A percentile compares a stretch with the other conserved stretches of the same genome.
phyloP scores from a whole-genome alignment of 768 basidiomycete genomes.

The Phanerochaete carnosa region DNA sequence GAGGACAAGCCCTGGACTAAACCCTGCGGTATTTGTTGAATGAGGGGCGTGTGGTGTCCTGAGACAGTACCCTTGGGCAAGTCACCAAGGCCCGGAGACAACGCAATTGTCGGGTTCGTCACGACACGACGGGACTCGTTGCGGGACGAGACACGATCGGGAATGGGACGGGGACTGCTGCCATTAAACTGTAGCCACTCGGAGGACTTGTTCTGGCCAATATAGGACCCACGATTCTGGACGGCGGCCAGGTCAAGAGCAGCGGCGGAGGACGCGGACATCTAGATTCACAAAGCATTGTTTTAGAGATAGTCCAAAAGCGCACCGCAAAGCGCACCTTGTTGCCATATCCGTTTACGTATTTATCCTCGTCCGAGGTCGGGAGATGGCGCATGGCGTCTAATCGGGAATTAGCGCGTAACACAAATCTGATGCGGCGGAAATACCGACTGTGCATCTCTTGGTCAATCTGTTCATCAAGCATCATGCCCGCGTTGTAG shows the following conservation, averaged over 20 bases:
- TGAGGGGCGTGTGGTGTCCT: conserved; percentile 59
- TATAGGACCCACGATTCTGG: conserved; percentile 63
- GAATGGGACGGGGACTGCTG: conserved; percentile 44
- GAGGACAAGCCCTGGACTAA: conserved; percentile 44
- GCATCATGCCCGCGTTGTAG: conserved; percentile 85
- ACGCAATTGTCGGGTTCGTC: conserved; percentile 68
- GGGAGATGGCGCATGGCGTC: conserved; percentile 88
- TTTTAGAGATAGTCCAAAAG: conserved; percentile 1
- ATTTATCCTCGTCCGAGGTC: conserved; percentile 90
- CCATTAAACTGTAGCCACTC: conserved; percentile 93
- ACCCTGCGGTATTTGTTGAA: conserved; percentile 60
- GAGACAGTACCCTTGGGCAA: conserved; percentile 46
- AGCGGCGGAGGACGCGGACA: conserved; percentile 87
- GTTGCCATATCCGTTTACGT: conserved; percentile 49
- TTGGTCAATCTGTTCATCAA: conserved; percentile 90
- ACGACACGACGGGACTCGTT: conserved; percentile 61
- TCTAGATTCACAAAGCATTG: conserved; percentile 33
- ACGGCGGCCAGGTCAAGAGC: conserved; percentile 91
- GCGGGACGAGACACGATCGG: conserved; percentile 54
- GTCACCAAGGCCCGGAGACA: conserved; percentile 57
- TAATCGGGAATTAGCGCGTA: conserved; percentile 27
- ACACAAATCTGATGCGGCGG: neutral
- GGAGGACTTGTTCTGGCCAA: conserved; percentile 68
- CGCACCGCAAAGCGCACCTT: conserved; percentile 45
- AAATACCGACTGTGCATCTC: conserved; percentile 83